Percentiles rank a stretch among this genome's conserved stretches.
Evolutionary conservation across 2,329 filamentous ascomycete genomes (phyloP).

Genomic region (Phyllosticta capitalensis): DNA sequence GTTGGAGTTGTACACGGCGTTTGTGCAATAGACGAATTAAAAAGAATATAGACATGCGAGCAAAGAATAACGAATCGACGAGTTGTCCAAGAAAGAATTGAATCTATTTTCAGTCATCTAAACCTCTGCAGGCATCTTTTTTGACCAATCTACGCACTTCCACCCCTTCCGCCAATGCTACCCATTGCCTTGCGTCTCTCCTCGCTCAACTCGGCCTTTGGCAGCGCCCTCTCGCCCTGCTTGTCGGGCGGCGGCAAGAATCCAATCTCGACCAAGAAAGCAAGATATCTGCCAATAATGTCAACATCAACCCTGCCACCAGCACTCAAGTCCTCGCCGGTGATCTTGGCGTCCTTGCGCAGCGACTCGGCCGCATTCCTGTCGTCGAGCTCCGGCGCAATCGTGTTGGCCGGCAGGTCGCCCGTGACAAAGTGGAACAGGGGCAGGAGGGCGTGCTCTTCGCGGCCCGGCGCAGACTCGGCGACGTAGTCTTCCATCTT

Average conservation of each 20-base stretch:
- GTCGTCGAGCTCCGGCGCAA: conserved; percentile 67
- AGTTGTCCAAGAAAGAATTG: not conserved
- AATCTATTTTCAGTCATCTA: not conserved
- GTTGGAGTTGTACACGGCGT: conserved; percentile 42
- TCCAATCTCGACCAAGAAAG: conserved; percentile 52
- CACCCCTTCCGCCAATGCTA: conserved; percentile 45
- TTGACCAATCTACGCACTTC: not conserved
- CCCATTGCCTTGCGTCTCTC: conserved; percentile 41
- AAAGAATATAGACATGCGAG: too few species aligned
- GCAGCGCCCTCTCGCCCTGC: conserved; percentile 31
- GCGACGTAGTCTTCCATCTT: conserved; percentile 60
- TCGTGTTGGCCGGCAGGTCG: conserved; percentile 60
- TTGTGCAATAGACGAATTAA: conserved; percentile 32
- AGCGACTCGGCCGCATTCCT: conserved; percentile 56
- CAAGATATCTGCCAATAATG: conserved; percentile 53
- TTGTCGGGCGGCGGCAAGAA: conserved; percentile 46
- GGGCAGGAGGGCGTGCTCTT: conserved; percentile 60
- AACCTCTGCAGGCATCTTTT: not conserved
- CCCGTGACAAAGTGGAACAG: conserved; percentile 65
- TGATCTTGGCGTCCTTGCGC: conserved; percentile 51
- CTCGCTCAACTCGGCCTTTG: conserved; percentile 35
- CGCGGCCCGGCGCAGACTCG: conserved; percentile 44
- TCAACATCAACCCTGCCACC: conserved; percentile 50
- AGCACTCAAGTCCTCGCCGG: conserved; percentile 47
- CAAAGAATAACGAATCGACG: too few species aligned